Base-by-base conservation (phyloP, 495 filamentous ascomycete species). In the Cudoniella acicularis region DNA sequence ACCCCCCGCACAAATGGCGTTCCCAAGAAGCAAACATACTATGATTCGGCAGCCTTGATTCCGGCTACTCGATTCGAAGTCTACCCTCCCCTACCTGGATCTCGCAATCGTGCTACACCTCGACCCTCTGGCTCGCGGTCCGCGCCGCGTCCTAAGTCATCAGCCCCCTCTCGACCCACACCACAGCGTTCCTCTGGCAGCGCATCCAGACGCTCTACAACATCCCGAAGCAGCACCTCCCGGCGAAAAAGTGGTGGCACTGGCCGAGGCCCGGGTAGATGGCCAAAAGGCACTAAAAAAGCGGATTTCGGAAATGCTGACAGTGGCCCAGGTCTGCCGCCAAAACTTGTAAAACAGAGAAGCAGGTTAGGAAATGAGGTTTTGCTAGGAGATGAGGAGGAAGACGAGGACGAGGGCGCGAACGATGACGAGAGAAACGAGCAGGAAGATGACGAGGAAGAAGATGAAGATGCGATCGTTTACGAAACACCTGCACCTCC, bases 11-110 rank as follows among this genome's bases (percentile, higher is more conserved):
- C 61, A 21, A 76, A 77, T 56, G 73, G 75, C 36, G 47, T 74
- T 10, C 22, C 73, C 3, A 67, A 62, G 26, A 62, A 61, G 18
- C 21, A 47, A 1, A 50, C 61, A 6, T 67, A 64, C 45, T 67
- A 56, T 24, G 64, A 67, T 45, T 51, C 73, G 18, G 70, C 73
- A 22, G 67, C 68, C 13, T 73, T 77, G 41, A 91, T 96, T 49
- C 90, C 91, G 0, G 80, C 88, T 1, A 86, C 80, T 27, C 81
- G 91, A 57, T 96, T 94, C 70, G 88, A 95, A 65, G 83, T 96
- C 48, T 93, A 88, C 66, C 92, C 92, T 40, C 87, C 88, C 2
- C 75, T 91, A n/a, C 87, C 83, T 8, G 66, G 63, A 17, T 57
- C 70, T 1, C 67, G 67, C 40, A 66, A 49, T 60, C 68, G 59